Base-by-base conservation (phyloP, 2,329 filamentous ascomycete species). In the Blumeriella jaapii region DNA sequence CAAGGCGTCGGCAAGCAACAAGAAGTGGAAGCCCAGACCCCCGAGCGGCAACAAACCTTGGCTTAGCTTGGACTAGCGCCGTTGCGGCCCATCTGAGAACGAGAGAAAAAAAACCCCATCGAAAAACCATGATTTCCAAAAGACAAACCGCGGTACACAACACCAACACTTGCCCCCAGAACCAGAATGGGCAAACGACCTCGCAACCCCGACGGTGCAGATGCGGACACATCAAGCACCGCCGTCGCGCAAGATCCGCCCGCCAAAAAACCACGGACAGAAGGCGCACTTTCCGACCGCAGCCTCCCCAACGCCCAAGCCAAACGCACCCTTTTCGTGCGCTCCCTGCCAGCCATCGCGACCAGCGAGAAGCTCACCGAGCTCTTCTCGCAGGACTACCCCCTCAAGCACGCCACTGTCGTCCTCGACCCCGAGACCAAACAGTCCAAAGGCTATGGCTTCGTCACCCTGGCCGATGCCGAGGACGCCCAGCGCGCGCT, bases 321-420 rank as follows among this genome's bases (percentile, higher is more conserved):
- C 20, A 59, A 70, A 45, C 67, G 76, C 49, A 83, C 89, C 29
- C 75, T 98, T 47, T 98, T 98, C 62, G 79, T 98, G 46, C 83
- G 89, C 51, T 87, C 82, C 32, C 71, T 98, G 30, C 83, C 87
- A 13, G 62, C 78, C 14, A 71, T 69, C 15, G 78, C 80, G 23
- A 96, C 87, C 20, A 83, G 74, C 55, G 86, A 95, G 53, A 70
- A 70, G 34, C 68, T 98, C 44, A 83, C 86, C 40, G 78, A 85
- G 40, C 80, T 87, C 59, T 98, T 98, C 62, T 96, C 91, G 5
- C 76, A 95, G 57, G 82, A 86, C 40, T 96, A 84, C 52, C 87
- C 93, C 6, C 74, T 98, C 56, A 96, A 95, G 60, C 89, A 96
- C 60, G 89, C 91, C 34, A 83, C 82, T n/a, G 86, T 93, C 4